A percentile compares a stretch with the other conserved stretches of the same genome.
phyloP scores from a whole-genome alignment of 441 rosid genomes.

The Gossypium trilobum region DNA sequence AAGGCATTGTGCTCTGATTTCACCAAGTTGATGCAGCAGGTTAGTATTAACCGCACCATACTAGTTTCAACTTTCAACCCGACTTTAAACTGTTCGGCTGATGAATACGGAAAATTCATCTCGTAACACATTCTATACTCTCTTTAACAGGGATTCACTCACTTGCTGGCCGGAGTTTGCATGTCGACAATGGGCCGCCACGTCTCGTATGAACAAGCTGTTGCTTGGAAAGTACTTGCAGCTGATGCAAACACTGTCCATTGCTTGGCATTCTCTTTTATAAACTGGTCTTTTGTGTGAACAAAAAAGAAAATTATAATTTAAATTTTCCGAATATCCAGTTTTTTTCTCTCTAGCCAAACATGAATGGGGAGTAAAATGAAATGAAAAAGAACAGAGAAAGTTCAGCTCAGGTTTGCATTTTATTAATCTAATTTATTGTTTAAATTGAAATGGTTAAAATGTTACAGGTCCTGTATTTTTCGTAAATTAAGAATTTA shows the following conservation, averaged over 20 bases:
- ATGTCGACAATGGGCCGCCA: constrained; percentile 84
- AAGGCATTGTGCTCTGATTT: constrained; percentile 65
- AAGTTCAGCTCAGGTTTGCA: neutral
- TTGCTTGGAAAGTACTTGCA: constrained; percentile 76
- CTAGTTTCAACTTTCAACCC: neutral
- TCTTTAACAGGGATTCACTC: constrained; percentile 51
- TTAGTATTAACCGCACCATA: neutral
- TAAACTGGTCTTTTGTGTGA: constrained; percentile 96
- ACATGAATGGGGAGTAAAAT: neutral
- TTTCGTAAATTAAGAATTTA: too few relatives aligned
- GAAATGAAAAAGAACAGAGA: neutral
- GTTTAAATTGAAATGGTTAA: too few relatives aligned
- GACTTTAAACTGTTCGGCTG: neutral
- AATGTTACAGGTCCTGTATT: too few relatives aligned
- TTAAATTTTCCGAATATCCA: too few relatives aligned
- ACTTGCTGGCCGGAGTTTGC: constrained; percentile 71
- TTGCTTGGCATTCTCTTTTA: constrained; percentile 76
- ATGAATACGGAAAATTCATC: neutral
- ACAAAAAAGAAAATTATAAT: neutral
- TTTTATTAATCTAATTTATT: too few relatives aligned
- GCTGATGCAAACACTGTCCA: constrained; percentile 64
- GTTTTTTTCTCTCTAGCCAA: neutral
- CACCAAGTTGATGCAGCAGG: constrained; percentile 86
- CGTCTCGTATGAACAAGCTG: constrained; percentile 70
- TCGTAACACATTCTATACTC: neutral